These are phyloP conservation scores for Sclerotinia subarctica DNA, from an alignment of 2,329 filamentous ascomycete genomes.

Conservation along the genomic window DNA sequence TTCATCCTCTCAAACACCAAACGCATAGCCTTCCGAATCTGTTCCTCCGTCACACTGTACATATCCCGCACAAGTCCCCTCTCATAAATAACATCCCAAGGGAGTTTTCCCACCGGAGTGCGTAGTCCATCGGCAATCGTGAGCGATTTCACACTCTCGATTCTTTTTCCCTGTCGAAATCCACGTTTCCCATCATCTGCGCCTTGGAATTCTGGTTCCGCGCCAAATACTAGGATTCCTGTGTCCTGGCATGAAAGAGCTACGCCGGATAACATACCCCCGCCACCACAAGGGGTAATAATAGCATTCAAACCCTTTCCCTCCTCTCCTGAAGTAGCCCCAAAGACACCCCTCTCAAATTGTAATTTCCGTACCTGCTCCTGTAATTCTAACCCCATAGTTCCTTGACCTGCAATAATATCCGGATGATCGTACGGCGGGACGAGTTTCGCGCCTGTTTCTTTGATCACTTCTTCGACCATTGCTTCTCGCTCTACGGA, in stretches of 20 bases:
- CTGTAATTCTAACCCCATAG: slow-evolving; percentile 77
- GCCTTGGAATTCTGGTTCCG: slow-evolving; percentile 78
- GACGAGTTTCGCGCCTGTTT: slow-evolving; percentile 74
- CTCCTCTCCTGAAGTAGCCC: slow-evolving; percentile 17
- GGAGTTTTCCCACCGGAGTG: slow-evolving; percentile 72
- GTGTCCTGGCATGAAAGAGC: slow-evolving; percentile 73
- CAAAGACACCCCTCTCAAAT: slow-evolving; percentile 30
- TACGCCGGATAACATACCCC: slow-evolving; percentile 80
- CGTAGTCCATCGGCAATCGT: slow-evolving; percentile 88
- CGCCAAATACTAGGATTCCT: slow-evolving; percentile 74
- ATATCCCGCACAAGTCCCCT: slow-evolving; percentile 66
- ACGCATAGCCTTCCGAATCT: slow-evolving; percentile 74
- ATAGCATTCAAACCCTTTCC: slow-evolving; percentile 59
- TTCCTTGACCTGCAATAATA: slow-evolving; percentile 93
- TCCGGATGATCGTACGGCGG: slow-evolving; percentile 92
- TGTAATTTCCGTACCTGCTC: slow-evolving; percentile 63
- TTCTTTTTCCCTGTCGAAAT: slow-evolving; percentile 58
- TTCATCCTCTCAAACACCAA: slow-evolving; percentile 86
- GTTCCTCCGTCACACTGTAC: slow-evolving; percentile 71
- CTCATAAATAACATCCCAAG: slow-evolving; percentile 76
- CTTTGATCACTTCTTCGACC: slow-evolving; percentile 62
- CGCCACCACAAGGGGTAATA: slow-evolving; percentile 81
- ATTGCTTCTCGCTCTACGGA: slow-evolving; percentile 76
- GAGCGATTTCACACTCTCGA: slow-evolving; percentile 67
- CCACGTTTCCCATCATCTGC: slow-evolving; percentile 79